Percentiles rank a stretch among this genome's conserved stretches.
These are phyloP conservation scores for Eutrema japonicum DNA, from an alignment of 345 rosid genomes.

Conservation along the genomic window DNA sequence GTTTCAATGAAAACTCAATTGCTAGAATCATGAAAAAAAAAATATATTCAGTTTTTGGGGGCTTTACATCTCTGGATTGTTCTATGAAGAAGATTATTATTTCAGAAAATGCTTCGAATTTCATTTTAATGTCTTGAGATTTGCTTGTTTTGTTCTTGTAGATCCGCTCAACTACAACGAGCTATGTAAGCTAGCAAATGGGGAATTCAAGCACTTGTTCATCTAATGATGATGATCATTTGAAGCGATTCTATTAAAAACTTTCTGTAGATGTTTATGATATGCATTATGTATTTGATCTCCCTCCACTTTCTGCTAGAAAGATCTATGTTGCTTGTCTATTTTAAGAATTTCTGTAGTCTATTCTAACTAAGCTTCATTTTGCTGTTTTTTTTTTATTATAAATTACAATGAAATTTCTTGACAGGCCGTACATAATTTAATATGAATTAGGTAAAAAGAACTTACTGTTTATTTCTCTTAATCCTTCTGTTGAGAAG, in stretches of 20 bases:
- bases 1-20: background rate
- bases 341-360: background rate
- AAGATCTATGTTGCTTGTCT: background rate
- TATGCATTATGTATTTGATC: conserved; percentile 6
- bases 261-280: background rate
- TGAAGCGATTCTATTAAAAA: background rate
- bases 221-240: conserved; percentile 44
- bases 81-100: background rate
- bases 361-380: background rate
- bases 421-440: too few species aligned
- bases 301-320: background rate
- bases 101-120: background rate
- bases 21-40: background rate
- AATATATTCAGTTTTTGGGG: background rate
- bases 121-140: background rate
- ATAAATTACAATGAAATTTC: too few species aligned
- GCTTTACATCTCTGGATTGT: background rate
- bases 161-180: conserved; percentile 67
- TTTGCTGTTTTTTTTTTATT: too few species aligned
- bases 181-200: conserved; percentile 88
- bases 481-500: background rate
- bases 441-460: background rate
- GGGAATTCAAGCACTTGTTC: conserved; percentile 72
- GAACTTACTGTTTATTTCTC: too few species aligned
- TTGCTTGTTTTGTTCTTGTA: conserved; percentile 29